These are phyloP conservation scores for Phragmites australis DNA, from an alignment of 176 grass and related monocot genomes.

Conservation along the genomic window DNA sequence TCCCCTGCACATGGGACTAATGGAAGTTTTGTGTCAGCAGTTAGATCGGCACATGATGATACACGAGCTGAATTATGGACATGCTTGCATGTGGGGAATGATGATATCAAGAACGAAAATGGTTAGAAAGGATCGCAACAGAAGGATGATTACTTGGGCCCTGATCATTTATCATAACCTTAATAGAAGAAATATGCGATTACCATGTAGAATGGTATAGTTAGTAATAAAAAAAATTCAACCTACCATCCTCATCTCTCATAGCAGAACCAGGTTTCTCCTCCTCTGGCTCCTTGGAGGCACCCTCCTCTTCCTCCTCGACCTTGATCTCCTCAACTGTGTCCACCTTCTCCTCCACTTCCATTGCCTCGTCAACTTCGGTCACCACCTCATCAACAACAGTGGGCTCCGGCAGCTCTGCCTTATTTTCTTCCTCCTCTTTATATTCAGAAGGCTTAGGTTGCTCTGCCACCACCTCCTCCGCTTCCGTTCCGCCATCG, in stretches of 20 bases:
- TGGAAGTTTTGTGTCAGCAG: background rate
- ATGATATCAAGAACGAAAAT: background rate
- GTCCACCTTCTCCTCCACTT: background rate
- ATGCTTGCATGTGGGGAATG: background rate
- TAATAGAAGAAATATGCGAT: background rate
- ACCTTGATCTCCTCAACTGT: background rate
- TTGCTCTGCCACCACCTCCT: slow-evolving; percentile 24
- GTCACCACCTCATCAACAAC: slow-evolving; percentile 1
- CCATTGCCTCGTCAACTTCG: background rate
- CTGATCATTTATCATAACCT: background rate
- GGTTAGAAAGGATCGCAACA: slow-evolving; percentile 1
- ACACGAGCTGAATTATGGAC: background rate
- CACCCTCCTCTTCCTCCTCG: slow-evolving; percentile 18
- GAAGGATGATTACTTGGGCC: background rate
- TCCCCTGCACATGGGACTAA: slow-evolving; percentile 24
- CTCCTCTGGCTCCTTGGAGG: slow-evolving; percentile 4
- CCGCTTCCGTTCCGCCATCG: background rate
- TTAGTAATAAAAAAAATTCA: slow-evolving; percentile 18
- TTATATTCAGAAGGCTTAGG: slow-evolving; percentile 31
- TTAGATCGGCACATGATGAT: background rate
- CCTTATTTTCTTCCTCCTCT: slow-evolving; percentile 1
- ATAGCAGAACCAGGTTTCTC: slow-evolving; percentile 20
- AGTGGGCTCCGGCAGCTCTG: background rate
- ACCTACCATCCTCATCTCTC: slow-evolving; percentile 29
- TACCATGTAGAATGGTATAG: background rate